Base-by-base conservation (phyloP, 2,329 filamentous ascomycete genomes). In the Pyricularia sp. region DNA sequence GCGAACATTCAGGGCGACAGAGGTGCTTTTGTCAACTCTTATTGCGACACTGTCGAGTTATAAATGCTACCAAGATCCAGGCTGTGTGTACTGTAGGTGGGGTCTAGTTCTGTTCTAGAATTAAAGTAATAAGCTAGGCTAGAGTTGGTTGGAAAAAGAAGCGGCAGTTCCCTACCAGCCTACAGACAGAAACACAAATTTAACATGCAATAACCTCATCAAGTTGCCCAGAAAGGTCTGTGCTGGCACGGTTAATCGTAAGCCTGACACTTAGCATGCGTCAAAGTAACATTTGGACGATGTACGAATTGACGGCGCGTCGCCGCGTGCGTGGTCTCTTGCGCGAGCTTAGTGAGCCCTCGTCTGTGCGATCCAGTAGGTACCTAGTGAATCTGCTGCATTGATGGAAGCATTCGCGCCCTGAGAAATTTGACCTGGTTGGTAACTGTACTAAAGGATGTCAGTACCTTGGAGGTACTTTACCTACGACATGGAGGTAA, bases 1-100 rank as follows among this genome's bases (percentile, higher is more conserved):
- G 67, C 65, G 13, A 67, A 67, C 28, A 65, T 70, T 4, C n/a
- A 63, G 7, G 69, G 69, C 44, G 67, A 66, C 16, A 31, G 63
- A 24, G 33, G 63, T 16, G 64, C 66, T 59, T 35, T 53, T 8
- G 2, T 57, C 28, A 44, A 12, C 33, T 24, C 28, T 1, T 66
- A 64, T 57, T 57, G 31, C 19, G 64, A 67, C 13, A 64, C 66
- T 19, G 44, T 26, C 8, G 62, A 59, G 49, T 22, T 60, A 53
- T 64, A 49, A 57, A 13, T 5, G 22, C n/a, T 12, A 57, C 28
- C 22, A 5, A 24, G 12, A 22, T 13, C 49, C 22, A 26, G 16
- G 53, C 10, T 6, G 4, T 26, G 4, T 26, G 53, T 26, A 26
- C 26, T 26, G 26, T 26, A 26, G 26, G 26, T 26, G 26, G 26